Evolutionary conservation across 2,329 filamentous ascomycete species (phyloP), one percentile per base, ranked within the genome.

Genomic region (Apiospora phragmitis): DNA sequence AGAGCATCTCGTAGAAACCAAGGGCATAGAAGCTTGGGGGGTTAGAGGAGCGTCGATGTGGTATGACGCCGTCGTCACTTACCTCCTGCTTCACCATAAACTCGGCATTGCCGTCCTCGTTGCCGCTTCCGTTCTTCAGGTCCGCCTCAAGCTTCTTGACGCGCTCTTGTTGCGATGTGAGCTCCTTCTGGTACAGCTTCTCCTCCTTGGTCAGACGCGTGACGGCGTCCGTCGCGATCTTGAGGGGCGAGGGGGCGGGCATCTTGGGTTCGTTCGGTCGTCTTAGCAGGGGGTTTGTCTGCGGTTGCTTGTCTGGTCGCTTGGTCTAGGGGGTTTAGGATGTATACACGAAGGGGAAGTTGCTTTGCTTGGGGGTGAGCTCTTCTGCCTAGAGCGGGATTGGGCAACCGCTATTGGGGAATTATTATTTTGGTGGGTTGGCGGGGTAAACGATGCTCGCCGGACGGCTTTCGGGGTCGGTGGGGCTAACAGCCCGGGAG

Each of bases 141-240:
- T 92, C 90, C 62, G 86, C 84, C 80, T 91, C 87, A 24, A 97
- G 86, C 79, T 90, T 89, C 80, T 88, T 84, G 74, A 97, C 88
- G 70, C 92, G 89, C 72, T 88, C 87, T 76, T 93, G 87, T 80
- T 98, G 95, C 74, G 91, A 86, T 73, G 88, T 85, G 26, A 95
- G 88, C 81, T 99, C 96, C 79, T 92, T 92, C 85, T 95, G 92
- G 84, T 99, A 98, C 77, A 92, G 95, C 49, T 88, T 86, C 81
- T 98, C 94, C 82, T 99, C 96, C 82, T 97, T 98, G 75, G 97
- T 89, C 66, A 98, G 89, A 71, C 96, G 94, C 76, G 89, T 86
- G 75, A 98, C 90, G 26, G 94, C 90, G 72, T 91, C 89, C 32
- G 93, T 96, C 62, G 92, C 91, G 79, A 98, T 96, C 77, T 89